Base-by-base conservation (phyloP, 2,329 filamentous ascomycete species). In the Claviceps humidiphila region DNA sequence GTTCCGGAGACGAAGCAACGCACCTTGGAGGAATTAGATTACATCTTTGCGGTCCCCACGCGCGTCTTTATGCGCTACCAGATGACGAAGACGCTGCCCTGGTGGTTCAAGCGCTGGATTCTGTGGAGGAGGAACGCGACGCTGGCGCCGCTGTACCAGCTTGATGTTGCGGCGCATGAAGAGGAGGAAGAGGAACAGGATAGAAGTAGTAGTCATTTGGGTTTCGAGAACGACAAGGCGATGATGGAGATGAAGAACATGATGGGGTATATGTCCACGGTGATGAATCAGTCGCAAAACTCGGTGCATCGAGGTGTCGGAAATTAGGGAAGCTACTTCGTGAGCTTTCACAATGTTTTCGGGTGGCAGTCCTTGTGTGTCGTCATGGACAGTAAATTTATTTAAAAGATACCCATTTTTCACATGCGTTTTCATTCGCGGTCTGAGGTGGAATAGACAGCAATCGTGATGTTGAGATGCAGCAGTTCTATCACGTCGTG, bases 1-100 rank as follows among this genome's bases (percentile, higher is more conserved):
- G 66, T 81, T 2, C 76, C 77, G 0, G 79, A 82, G 62, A 82
- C 79, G 13, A 82, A 82, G 64, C 76, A 75, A 59, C 67, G 71
- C 22, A 74, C 71, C 2, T 64, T 76, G 13, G 74, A 75, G 57
- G 74, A 76, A 63, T 66, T 85, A 39, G 81, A 85, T 58, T 76
- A 77, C 53, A 73, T 80, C 50, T 80, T 78, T 60, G 78, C 76
- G 4, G 78, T 84, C 3, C 78, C 79, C 2, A 81, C 77, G 6
- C 66, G 73, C 22, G 73, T 70, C 49, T 80, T 80, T 58, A 73
- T 76, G 61, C 68, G 65, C 52, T 84, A 84, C 56, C 79, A 84
- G 60, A 56, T 76, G 11, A 73, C 67, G 55, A 74, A 76, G 56
- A 74, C 71, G 1, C 61, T 82, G 24, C 82, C 81, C 0, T 85